Percentiles rank a stretch among this genome's conserved stretches.
phyloP scores from a whole-genome alignment of 345 rosid species.

The Firmiana major region DNA sequence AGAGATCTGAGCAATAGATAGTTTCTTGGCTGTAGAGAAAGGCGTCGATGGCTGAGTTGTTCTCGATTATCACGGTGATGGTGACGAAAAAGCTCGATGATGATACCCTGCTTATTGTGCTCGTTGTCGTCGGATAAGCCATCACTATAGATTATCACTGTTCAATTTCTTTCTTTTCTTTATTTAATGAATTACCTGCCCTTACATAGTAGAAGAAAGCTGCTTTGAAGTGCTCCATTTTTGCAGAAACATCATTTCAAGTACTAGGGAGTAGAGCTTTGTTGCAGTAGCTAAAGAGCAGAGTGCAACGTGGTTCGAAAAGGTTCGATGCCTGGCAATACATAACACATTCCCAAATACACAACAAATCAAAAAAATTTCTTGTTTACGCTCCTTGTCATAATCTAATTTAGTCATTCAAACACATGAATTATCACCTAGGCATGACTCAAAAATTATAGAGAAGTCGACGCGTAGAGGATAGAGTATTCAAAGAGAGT shows the following conservation, averaged over 20 bases:
- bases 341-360: conserved; percentile 16
- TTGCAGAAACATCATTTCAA: conserved; percentile 32
- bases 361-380: conserved; percentile 9
- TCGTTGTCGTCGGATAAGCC: conserved; percentile 33
- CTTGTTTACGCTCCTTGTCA: conserved; percentile 35
- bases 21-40: conserved; percentile 8
- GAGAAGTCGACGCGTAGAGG: too few relatives aligned
- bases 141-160: conserved; percentile 2
- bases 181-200: too few relatives aligned
- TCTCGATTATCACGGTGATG: conserved; percentile 46
- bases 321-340: conserved; percentile 35
- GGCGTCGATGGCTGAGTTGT: conserved; percentile 20
- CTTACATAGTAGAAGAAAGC: too few relatives aligned
- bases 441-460: too few relatives aligned
- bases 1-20: conserved; percentile 32
- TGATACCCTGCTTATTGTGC: conserved; percentile 25
- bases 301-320: conserved; percentile 23
- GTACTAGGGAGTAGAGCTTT: conserved; percentile 37
- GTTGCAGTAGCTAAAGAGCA: conserved; percentile 22
- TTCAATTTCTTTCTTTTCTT: not conserved
- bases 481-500: too few relatives aligned
- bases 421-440: too few relatives aligned
- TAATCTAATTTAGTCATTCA: too few relatives aligned
- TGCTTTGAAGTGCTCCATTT: too few relatives aligned
- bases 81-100: conserved; percentile 21